Evolutionary conservation across 1,284 basidiomycete genomes (phyloP).

Genomic region (Sanguinoderma infundibulare): DNA sequence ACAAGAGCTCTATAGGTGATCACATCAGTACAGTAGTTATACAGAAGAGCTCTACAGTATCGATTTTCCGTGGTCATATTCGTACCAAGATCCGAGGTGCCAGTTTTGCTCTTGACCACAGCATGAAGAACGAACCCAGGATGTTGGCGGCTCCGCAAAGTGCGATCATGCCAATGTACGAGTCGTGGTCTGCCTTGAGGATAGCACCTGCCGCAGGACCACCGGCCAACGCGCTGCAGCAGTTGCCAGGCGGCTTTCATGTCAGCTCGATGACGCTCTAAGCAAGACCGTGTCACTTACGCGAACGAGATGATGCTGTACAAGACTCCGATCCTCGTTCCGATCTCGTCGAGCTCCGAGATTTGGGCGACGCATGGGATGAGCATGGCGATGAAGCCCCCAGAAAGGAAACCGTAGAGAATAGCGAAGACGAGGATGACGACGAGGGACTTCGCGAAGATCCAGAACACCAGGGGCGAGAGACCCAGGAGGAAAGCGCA

Average conservation of each 20-base stretch:
- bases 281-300: constrained; percentile 46
- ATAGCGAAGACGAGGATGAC: constrained; percentile 52
- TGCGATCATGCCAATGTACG: constrained; percentile 54
- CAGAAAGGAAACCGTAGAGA: constrained; percentile 48
- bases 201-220: constrained; percentile 62
- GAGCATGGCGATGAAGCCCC: constrained; percentile 29
- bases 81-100: constrained; percentile 13
- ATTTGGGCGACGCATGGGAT: constrained; percentile 39
- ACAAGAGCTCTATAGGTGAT: not conserved
- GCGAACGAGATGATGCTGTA: constrained; percentile 66
- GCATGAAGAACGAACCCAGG: constrained; percentile 55
- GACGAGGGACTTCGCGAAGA: constrained; percentile 24
- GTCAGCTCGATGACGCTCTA: not conserved
- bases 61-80: constrained; percentile 8
- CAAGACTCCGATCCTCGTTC: constrained; percentile 59
- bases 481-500: constrained; percentile 55
- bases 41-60: not conserved
- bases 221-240: constrained; percentile 56
- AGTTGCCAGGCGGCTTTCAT: not conserved
- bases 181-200: constrained; percentile 46
- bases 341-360: constrained; percentile 54
- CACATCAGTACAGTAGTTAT: not conserved
- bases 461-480: constrained; percentile 23
- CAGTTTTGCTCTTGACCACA: constrained; percentile 44
- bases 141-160: constrained; percentile 62